A percentile compares a stretch with the other conserved stretches of the same genome.
phyloP scores from a whole-genome alignment of 2,329 filamentous ascomycete genomes.

The Akanthomyces dipterigenus region DNA sequence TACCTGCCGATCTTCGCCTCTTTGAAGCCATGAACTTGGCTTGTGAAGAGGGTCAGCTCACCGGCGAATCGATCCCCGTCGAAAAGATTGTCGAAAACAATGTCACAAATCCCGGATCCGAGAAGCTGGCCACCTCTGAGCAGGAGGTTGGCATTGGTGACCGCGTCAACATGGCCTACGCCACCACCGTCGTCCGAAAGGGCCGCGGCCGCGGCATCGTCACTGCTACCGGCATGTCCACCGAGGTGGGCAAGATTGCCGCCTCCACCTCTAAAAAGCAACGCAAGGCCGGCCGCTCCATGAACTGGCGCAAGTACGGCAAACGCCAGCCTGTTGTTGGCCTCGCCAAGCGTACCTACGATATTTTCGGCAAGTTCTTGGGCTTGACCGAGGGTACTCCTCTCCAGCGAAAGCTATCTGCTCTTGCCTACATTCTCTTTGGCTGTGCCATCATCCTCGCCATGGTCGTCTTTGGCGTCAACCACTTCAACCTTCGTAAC shows the following conservation, averaged over 20 bases:
- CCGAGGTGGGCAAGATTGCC: conserved; percentile 65
- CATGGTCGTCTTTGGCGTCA: conserved; percentile 52
- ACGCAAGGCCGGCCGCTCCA: conserved; percentile 47
- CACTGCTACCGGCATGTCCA: conserved; percentile 63
- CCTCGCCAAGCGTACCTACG: conserved; percentile 38
- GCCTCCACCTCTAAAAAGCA: conserved; percentile 46
- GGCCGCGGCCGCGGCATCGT: conserved; percentile 69
- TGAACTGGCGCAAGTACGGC: conserved; percentile 48
- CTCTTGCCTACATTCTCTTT: conserved; percentile 71
- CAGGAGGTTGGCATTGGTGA: conserved; percentile 60
- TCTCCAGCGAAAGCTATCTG: conserved; percentile 69
- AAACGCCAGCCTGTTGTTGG: conserved; percentile 43
- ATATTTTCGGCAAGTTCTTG: conserved; percentile 50
- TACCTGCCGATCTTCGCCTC: conserved; percentile 65
- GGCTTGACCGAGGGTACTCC: conserved; percentile 64
- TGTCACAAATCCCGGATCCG: conserved; percentile 38
- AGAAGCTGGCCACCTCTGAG: conserved; percentile 36
- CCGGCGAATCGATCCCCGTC: conserved; percentile 68
- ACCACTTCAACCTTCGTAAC: conserved; percentile 43
- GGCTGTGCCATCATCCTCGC: conserved; percentile 56
- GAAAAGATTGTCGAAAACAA: conserved; percentile 54
- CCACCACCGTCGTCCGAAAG: conserved; percentile 65
- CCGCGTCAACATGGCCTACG: conserved; percentile 67
- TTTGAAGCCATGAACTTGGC: conserved; percentile 72
- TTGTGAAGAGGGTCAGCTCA: conserved; percentile 72